Evolutionary conservation across 139 green algal species (phyloP).

Genomic region (Chlamydomonas sp.): DNA sequence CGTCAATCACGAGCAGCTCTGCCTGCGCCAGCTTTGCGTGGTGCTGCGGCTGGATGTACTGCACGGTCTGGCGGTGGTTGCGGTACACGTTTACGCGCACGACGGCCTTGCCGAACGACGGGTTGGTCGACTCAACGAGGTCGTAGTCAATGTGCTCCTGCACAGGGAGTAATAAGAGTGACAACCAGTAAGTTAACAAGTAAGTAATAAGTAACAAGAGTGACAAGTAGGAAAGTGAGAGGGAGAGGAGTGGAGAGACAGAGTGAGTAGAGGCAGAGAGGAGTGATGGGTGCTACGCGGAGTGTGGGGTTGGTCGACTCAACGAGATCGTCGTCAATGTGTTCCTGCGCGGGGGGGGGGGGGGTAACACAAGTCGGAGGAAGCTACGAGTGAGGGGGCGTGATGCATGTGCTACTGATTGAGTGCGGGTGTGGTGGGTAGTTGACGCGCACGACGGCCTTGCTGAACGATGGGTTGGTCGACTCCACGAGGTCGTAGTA

Average conservation of each 20-base stretch:
- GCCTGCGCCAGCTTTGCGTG: slow-evolving; percentile 75
- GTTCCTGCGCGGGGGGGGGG: no score
- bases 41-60: slow-evolving; percentile 96
- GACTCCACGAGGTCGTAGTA: slow-evolving; percentile 97
- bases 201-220: not conserved
- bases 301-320: not conserved
- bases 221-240: not conserved
- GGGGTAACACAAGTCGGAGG: no score
- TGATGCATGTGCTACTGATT: slow-evolving; percentile 93
- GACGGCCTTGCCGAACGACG: slow-evolving; percentile 78
- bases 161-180: no score
- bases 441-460: slow-evolving; percentile 89
- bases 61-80: slow-evolving; percentile 87
- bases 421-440: no score
- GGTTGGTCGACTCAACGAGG: slow-evolving; percentile 89
- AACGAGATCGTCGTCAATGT: not conserved
- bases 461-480: slow-evolving; percentile 84
- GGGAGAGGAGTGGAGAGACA: no score
- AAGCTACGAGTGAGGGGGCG: no score
- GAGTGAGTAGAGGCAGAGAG: no score
- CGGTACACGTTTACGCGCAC: slow-evolving; percentile 91
- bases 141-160: slow-evolving; percentile 97
- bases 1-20: slow-evolving; percentile 97
- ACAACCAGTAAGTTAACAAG: not conserved
- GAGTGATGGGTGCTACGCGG: not conserved